phyloP scores from a whole-genome alignment of 345 rosid genomes.

The Brassica rapa region DNA sequence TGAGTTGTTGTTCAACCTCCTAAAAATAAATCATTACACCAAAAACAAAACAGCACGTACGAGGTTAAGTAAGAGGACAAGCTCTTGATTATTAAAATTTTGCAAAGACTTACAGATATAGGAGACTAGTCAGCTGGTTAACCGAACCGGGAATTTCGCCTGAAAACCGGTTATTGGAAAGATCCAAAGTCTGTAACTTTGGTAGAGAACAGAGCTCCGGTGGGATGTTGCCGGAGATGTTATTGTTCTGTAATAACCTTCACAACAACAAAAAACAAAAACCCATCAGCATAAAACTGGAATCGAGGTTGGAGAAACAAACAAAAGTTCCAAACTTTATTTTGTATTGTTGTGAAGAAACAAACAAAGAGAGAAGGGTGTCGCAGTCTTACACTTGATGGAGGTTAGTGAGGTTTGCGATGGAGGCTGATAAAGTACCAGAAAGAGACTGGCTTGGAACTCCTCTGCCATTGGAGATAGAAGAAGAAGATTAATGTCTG shows the following conservation, averaged over 20 bases:
- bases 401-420: constrained; percentile 88
- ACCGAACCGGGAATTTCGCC: constrained; percentile 61
- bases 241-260: constrained; percentile 91
- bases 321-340: not conserved
- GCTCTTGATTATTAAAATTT: not conserved
- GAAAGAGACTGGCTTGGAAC: constrained; percentile 95
- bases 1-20: constrained; percentile 96
- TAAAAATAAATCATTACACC: constrained; percentile 48
- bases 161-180: constrained; percentile 73
- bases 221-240: constrained; percentile 82
- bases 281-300: not conserved
- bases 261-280: constrained; percentile 16
- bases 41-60: constrained; percentile 19
- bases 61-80: constrained; percentile 8
- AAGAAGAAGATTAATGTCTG: constrained; percentile 14
- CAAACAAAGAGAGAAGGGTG: constrained; percentile 7
- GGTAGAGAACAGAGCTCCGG: constrained; percentile 65
- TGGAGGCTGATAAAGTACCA: constrained; percentile 69
- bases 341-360: constrained; percentile 9
- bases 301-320: constrained; percentile 4
- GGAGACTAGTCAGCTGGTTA: constrained; percentile 59
- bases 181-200: constrained; percentile 78
- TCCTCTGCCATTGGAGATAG: constrained; percentile 50
- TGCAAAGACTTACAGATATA: constrained; percentile 64
- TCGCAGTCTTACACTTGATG: constrained; percentile 69